Percentiles rank a stretch among this genome's conserved stretches.
Evolutionary conservation across 1,284 basidiomycete species (phyloP).

Genomic region (Irpex lacteus): DNA sequence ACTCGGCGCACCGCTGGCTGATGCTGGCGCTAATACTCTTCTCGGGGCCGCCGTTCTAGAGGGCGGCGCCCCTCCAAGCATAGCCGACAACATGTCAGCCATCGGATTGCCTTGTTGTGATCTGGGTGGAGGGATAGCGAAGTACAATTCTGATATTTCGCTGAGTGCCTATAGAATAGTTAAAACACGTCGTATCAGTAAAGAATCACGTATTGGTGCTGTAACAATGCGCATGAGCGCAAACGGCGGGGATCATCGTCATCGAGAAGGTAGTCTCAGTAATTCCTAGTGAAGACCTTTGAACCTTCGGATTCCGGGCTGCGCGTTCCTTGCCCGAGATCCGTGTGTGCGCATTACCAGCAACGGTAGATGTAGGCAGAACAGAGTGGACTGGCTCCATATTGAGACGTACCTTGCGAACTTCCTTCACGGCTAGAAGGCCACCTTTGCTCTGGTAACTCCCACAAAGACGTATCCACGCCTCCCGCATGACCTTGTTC

Average conservation of each 20-base stretch:
- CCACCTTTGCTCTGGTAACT: constrained; percentile 74
- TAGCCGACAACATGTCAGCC: constrained; percentile 79
- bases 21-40: constrained; percentile 41
- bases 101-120: constrained; percentile 73
- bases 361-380: not conserved
- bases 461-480: constrained; percentile 80
- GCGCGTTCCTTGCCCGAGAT: not conserved
- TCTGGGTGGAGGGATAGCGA: constrained; percentile 75
- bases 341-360: not conserved
- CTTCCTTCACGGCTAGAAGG: constrained; percentile 60
- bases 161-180: constrained; percentile 17
- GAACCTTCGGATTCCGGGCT: not conserved
- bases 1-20: constrained; percentile 28
- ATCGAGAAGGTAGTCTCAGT: not conserved
- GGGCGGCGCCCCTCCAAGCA: constrained; percentile 69
- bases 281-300: not conserved
- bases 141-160: constrained; percentile 73
- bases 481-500: constrained; percentile 70
- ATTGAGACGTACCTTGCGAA: constrained; percentile 63
- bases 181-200: not conserved
- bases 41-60: constrained; percentile 27
- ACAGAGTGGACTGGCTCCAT: constrained; percentile 1
- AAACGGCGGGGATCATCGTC: not conserved
- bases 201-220: not conserved
- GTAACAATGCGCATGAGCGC: not conserved